Base-by-base conservation (phyloP, 1,139 yeast genomes). In the Kurtzmaniella natalensis region DNA sequence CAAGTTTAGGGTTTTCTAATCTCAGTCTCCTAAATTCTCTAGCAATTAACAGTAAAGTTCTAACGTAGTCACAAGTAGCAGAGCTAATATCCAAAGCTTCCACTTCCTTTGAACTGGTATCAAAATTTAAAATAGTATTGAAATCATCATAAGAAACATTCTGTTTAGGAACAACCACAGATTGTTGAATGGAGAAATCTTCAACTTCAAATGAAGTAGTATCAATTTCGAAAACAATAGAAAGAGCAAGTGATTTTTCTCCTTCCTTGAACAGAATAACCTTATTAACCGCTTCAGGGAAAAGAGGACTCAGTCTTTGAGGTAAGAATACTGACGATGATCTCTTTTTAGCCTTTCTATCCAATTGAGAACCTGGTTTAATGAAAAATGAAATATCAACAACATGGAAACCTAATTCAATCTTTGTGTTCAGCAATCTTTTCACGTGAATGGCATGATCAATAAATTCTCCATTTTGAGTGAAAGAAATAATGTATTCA, bases 321-420 rank as follows among this genome's bases (percentile, higher is more conserved):
- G 94, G 94, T 58, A 92, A 73, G 52, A 81, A 83, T 5, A 92
- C 97, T 10, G 95, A 80, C 3, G 92, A 78, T 2, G 94, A 87
- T 54, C 97, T 76, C 62, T 87, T 88, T 58, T 87, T 85, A 2
- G 95, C 85, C 54, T 92, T 89, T 41, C 94, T 80, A 51, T 92
- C 98, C 41, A 92, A 64, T 3, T 77, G 63, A 0, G 95, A 79
- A 11, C 88, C 92, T 22, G 77, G 78, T 44, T 72, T 76, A 36
- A 89, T 61, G 48, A 68, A 86, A 38, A 78, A 78, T 5, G 94
- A 70, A 10, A 84, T 78, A 60, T 92, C 98, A 18, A 84, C 70
- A 30, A 82, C 77, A 56, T 92, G 97, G 52, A 86, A 81, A 11
- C 88, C 89, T 39, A 77, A 56, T 50, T 84, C 94, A 41, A 83